Evolutionary conservation across 768 basidiomycete genomes (phyloP).

Genomic region (Suillus ampliporus): DNA sequence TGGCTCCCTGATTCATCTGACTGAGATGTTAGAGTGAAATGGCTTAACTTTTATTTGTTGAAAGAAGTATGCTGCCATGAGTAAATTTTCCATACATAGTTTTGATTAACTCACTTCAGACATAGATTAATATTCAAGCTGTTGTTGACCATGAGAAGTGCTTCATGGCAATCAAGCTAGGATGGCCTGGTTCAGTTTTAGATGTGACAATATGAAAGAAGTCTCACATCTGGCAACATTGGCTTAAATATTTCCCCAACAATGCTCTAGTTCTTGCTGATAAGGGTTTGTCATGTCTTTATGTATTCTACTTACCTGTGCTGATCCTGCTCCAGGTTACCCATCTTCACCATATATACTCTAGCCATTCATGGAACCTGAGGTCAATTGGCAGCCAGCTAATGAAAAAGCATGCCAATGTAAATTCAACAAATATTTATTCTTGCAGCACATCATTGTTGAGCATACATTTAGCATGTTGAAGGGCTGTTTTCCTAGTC

Average conservation of each 20-base stretch:
- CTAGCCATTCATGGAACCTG: constrained; percentile 30
- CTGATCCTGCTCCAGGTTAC: constrained; percentile 23
- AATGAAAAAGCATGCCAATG: constrained; percentile 15
- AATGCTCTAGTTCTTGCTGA: constrained; percentile 22
- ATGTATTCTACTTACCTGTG: neutral
- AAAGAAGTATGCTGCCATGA: constrained; percentile 26
- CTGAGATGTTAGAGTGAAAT: constrained; percentile 18
- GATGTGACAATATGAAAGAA: constrained; percentile 24
- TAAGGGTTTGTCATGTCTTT: constrained; percentile 14
- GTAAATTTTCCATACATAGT: constrained; percentile 2
- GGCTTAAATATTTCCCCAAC: constrained; percentile 10
- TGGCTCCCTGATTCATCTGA: constrained; percentile 24
- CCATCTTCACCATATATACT: constrained; percentile 27
- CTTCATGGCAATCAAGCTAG: constrained; percentile 24
- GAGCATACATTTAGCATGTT: constrained; percentile 38
- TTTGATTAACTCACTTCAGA: neutral
- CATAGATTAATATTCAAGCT: constrained; percentile 25
- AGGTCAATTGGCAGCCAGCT: constrained; percentile 15
- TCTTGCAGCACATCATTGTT: constrained; percentile 23
- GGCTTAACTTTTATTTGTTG: constrained; percentile 20
- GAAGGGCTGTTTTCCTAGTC: constrained; percentile 34
- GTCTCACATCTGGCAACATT: constrained; percentile 22
- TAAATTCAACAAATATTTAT: constrained; percentile 27
- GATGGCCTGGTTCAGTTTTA: constrained; percentile 28
- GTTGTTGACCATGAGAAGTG: constrained; percentile 21